Percentiles rank a stretch among this genome's conserved stretches.
These are phyloP conservation scores for Platanus orientalis DNA, from an alignment of 164 flowering plant species.

Conservation along the genomic window DNA sequence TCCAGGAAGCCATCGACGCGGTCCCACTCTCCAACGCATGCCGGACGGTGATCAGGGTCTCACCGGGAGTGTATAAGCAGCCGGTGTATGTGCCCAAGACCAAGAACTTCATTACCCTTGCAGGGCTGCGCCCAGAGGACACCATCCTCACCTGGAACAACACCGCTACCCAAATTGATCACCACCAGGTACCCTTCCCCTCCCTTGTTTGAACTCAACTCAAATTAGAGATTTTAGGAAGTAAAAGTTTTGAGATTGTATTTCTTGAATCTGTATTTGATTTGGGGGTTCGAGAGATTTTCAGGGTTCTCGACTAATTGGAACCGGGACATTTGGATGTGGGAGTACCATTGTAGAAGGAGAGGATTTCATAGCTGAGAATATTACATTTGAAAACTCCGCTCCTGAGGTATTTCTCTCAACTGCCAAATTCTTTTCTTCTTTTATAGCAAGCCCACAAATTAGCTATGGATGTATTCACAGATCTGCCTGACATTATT, in stretches of 20 bases:
- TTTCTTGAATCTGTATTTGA: no score
- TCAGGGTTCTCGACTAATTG: conserved; percentile 68
- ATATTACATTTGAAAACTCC: conserved; percentile 90
- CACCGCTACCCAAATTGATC: conserved; percentile 77
- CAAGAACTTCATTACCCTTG: conserved; percentile 78
- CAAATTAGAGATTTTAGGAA: no score
- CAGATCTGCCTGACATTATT: no score
- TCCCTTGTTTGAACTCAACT: no score
- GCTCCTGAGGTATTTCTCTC: conserved; percentile 56
- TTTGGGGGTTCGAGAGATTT: no score
- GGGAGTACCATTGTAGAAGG: conserved; percentile 86
- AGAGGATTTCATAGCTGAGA: conserved; percentile 94
- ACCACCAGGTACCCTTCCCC: conserved; percentile 63
- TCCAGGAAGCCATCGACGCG: conserved; percentile 84
- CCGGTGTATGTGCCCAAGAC: conserved; percentile 93
- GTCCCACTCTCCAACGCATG: conserved; percentile 67
- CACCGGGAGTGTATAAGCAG: conserved; percentile 76
- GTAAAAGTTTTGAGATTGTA: no score
- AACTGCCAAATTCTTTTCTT: not conserved
- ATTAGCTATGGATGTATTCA: no score
- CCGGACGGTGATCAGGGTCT: conserved; percentile 59
- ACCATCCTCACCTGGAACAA: conserved; percentile 86
- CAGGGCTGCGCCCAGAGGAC: conserved; percentile 56
- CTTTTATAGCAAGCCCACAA: conserved; percentile 3
- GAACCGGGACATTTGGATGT: conserved; percentile 95